Percentiles rank a stretch among this genome's conserved stretches.
phyloP scores from a whole-genome alignment of 768 basidiomycete genomes.

The Suillus americanus region DNA sequence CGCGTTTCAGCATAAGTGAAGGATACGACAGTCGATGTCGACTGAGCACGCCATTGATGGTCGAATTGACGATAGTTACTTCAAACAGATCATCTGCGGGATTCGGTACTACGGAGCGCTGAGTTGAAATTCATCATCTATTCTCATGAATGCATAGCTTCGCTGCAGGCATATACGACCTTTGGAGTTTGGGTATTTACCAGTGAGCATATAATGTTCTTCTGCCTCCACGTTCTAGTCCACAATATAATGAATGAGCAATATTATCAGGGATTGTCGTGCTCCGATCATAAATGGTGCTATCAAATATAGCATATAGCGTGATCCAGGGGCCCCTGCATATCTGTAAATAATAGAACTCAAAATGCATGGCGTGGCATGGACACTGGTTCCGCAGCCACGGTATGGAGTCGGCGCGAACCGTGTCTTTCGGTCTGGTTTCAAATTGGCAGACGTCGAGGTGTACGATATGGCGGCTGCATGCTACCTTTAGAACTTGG shows the following conservation, averaged over 20 bases:
- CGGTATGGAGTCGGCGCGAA: background rate
- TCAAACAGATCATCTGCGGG: background rate
- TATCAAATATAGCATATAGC: background rate
- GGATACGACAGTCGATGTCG: conserved; percentile 7
- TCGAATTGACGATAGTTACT: conserved; percentile 10
- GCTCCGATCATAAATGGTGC: background rate
- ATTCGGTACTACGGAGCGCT: background rate
- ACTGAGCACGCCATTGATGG: conserved; percentile 17
- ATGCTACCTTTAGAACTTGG: too few species aligned
- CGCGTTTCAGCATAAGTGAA: background rate
- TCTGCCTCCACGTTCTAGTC: background rate
- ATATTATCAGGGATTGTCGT: background rate
- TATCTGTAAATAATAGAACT: background rate
- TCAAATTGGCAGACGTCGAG: background rate
- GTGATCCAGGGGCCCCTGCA: background rate
- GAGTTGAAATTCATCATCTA: background rate
- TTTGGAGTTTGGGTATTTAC: too few species aligned
- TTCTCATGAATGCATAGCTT: too few species aligned
- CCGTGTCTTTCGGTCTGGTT: background rate
- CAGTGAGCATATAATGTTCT: background rate
- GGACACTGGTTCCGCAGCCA: background rate
- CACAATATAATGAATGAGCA: background rate
- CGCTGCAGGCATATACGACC: too few species aligned
- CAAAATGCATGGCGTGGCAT: background rate
- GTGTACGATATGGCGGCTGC: too few species aligned